Percentiles rank a stretch among this genome's conserved stretches.
Evolutionary conservation across 164 flowering plant genomes (phyloP).

Genomic region (Nelumbo lutea): DNA sequence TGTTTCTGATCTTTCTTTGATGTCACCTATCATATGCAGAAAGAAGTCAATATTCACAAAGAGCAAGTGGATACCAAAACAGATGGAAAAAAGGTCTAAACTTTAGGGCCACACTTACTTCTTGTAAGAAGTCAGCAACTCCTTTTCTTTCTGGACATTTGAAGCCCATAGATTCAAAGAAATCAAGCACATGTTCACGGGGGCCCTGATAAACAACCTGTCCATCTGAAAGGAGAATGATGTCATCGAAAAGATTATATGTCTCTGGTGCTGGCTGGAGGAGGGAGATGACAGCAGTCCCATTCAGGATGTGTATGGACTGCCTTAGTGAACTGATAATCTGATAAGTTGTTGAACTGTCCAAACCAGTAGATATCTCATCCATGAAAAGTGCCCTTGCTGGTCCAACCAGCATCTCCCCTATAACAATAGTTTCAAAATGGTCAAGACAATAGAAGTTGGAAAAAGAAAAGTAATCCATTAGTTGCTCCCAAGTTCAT

Average conservation of each 20-base stretch:
- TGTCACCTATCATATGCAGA: conserved; percentile 20
- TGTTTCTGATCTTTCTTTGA: conserved; percentile 32
- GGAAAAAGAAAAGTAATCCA: too few relatives aligned
- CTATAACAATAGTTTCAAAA: not conserved
- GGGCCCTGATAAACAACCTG: conserved; percentile 32
- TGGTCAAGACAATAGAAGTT: not conserved
- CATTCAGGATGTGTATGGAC: conserved; percentile 16
- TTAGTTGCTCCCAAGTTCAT: too few relatives aligned
- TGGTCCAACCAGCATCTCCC: conserved; percentile 13
- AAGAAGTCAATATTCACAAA: not conserved
- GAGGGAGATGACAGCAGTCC: conserved; percentile 25
- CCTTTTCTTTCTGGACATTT: conserved; percentile 39
- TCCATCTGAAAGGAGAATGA: conserved; percentile 34
- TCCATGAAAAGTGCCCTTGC: conserved; percentile 19
- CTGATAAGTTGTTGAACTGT: conserved; percentile 21
- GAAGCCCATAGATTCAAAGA: conserved; percentile 32
- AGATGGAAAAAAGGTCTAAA: not conserved
- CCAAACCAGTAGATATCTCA: conserved; percentile 18
- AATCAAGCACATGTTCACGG: conserved; percentile 25
- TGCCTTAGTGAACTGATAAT: conserved; percentile 13
- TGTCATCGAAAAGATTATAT: conserved; percentile 38
- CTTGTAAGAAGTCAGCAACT: conserved; percentile 39
- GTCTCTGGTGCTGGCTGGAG: conserved; percentile 44
- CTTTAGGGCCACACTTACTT: conserved; percentile 19
- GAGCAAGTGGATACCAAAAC: not conserved